Evolutionary conservation across 208 protist species (phyloP).

Genomic region (Leishmania major): DNA sequence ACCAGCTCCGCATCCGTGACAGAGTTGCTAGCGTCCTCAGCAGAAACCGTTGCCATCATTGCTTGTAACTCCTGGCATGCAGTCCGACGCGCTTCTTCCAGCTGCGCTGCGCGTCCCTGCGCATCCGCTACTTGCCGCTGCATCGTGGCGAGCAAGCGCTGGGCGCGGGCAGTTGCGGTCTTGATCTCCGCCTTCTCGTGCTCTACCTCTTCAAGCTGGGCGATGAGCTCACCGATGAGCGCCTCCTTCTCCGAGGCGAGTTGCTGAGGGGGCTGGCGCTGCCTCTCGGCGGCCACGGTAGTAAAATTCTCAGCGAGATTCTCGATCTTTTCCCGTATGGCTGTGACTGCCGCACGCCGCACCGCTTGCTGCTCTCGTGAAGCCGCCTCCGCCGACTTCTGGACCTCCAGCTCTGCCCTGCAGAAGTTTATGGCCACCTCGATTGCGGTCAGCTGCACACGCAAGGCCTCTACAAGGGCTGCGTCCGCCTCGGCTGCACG

Average conservation of each 20-base stretch:
- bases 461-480: not conserved
- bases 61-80: slow-evolving; percentile 4
- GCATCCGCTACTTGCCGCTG: slow-evolving; percentile 6
- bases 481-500: slow-evolving; percentile 1
- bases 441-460: not conserved
- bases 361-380: not conserved
- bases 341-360: not conserved
- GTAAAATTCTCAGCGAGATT: not conserved
- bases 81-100: not conserved
- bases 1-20: not conserved
- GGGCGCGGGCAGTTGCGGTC: not conserved
- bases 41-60: not conserved
- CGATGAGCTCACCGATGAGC: not conserved
- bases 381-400: not conserved
- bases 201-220: slow-evolving; percentile 1
- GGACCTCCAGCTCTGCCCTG: not conserved
- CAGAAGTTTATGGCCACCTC: slow-evolving; percentile 7
- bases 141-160: not conserved
- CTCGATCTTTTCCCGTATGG: not conserved
- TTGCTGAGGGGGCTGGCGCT: not conserved
- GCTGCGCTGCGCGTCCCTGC: not conserved
- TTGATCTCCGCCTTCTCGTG: not conserved
- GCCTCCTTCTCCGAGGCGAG: not conserved
- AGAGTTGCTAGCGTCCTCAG: not conserved
- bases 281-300: not conserved